Base-by-base conservation (phyloP, 768 basidiomycete species). In the Auricularia sp. region DNA sequence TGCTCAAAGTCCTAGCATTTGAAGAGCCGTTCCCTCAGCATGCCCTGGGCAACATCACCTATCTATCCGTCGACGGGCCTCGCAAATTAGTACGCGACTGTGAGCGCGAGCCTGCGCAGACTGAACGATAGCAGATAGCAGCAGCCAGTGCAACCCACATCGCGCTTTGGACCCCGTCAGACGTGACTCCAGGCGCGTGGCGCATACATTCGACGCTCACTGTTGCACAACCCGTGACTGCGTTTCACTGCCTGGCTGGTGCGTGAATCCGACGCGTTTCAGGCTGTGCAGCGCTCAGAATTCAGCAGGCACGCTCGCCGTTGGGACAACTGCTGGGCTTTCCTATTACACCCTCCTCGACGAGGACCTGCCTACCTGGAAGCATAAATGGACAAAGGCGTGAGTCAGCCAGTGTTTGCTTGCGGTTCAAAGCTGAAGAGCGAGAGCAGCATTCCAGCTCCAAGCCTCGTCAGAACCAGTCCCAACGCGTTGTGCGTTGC, bases 301-400 rank as follows among this genome's bases (percentile, higher is more conserved):
- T 65, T 29, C 54, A 54, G 29, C 70, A 92, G 91, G 91, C 64
- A 77, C 91, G 37, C 83, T 94, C 67, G 87, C 86, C 24, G 82
- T 92, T 42, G 90, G 88, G 14, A 86, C 79, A 54, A 72, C 78
- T 39, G 75, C 74, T 54, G 81, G 82, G 45, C 76, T 94, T 14
- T 86, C 88, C 1, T 83, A 92, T 0, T 90, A 90, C 69, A 89
- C 89, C 2, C 76, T 92, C 64, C 79, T 90, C 36, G 89, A 92
- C 68, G 88, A 91, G 70, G 89, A 92, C 73, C 81, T 93, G 18
- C 89, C 86, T 16, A 89, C 86, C 0, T 94, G 92, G 92, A 86
- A 85, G 14, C 79, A 79, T 72, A 92, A 92, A 76, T 94, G 92
- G 92, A 79, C 79, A 21, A 75, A 79, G 63, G 70, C 77, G 91